Base-by-base conservation (phyloP, 2,329 filamentous ascomycete genomes). In the Penicillium sp. region DNA sequence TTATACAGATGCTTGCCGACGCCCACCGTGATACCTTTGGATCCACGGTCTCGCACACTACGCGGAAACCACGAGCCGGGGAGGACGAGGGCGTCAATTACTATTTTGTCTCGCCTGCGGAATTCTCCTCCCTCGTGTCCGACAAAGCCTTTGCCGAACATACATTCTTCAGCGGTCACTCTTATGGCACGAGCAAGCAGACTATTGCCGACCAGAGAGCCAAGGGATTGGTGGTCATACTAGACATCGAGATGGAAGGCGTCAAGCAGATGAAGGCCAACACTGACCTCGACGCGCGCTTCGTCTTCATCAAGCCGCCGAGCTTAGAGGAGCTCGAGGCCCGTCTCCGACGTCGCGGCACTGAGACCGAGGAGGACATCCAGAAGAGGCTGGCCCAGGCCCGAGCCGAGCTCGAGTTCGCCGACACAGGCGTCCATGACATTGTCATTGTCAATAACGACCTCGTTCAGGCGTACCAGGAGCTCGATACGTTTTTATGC, bases 181-280 rank as follows among this genome's bases (percentile, higher is more conserved):
- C 82, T 61, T 95, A 95, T 72, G 89, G 89, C 50, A 93, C 88
- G 4, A 87, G 82, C 67, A 83, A 88, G 67, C 39, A 44, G 46
- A 56, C 60, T 13, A 56, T 63, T 10, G 18, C 31, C 3, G 56
- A 62, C 5, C 49, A 56, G 32, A 39, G n/a, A 6, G 39, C 27
- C 10, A 58, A 54, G 32, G 57, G 54, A 15, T 77, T 78, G 62
- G 78, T 88, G 27, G 89, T 89, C 53, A 81, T 95, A 42, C 75
- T 95, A 58, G 89, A 95, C 70, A 95, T 95, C 66, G 89, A 95
- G 78, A 93, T 95, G 86, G 50, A 81, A 76, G 89, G 89, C 55
- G 88, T 95, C 52, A 95, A 93, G 75, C 89, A 95, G 72, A 86
- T 95, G 65, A 87, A 88, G 69, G 79, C 80, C 50, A 86, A 56